Conservation (phyloP, 2,329 filamentous ascomycete genomes). For the Fusarium irregulare region DNA sequence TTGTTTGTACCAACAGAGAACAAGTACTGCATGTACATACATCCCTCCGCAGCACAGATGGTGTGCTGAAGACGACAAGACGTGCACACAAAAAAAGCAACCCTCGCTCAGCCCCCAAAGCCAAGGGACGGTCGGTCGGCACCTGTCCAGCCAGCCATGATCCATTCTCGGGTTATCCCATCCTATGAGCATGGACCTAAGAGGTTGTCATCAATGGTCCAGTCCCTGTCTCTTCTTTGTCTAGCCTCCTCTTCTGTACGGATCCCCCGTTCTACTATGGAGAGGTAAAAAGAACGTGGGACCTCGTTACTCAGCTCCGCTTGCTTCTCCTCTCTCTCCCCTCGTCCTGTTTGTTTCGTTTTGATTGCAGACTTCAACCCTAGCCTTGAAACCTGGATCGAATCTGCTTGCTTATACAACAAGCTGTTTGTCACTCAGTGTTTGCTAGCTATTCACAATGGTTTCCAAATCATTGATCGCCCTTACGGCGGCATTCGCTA, state of each 20-base stretch:
- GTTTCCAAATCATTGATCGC: conserved; percentile 33
- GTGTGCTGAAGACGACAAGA: conserved; percentile 4
- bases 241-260: conserved; percentile 15
- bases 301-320: conserved; percentile 39
- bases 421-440: conserved; percentile 15
- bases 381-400: neutral
- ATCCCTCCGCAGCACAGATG: conserved; percentile 8
- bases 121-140: neutral
- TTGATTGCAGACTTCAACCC: neutral
- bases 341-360: conserved; percentile 12
- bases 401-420: conserved; percentile 20
- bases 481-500: conserved; percentile 24
- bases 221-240: conserved; percentile 36
- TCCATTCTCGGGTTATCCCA: neutral
- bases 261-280: conserved; percentile 6
- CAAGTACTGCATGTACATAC: conserved; percentile 17
- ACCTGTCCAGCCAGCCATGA: conserved; percentile 2
- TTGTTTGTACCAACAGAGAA: conserved; percentile 36
- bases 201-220: conserved; percentile 26
- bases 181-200: conserved; percentile 10
- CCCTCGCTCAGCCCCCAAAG: conserved; percentile 35
- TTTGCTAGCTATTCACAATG: conserved; percentile 29
- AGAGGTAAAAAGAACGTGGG: conserved; percentile 27
- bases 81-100: conserved; percentile 7
- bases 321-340: conserved; percentile 13